Percentiles rank a stretch among this genome's conserved stretches.
Evolutionary conservation across 495 filamentous ascomycete genomes (phyloP).

Genomic region (Talaromyces ruber): DNA sequence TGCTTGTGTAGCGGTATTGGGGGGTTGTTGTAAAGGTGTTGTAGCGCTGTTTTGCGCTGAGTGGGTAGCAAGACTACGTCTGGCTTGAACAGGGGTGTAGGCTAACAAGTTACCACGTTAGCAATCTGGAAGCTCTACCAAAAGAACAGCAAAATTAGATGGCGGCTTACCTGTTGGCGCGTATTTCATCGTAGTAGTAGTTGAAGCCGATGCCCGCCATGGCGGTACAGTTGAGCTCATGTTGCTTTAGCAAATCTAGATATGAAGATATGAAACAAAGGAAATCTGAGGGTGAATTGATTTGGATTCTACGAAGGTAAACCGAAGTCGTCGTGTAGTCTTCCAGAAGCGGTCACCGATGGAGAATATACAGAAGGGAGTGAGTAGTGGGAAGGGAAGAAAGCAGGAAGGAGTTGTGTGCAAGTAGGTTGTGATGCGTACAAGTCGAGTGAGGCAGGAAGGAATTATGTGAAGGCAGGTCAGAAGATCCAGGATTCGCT

Average conservation of each 20-base stretch:
- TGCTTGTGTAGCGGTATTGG: conserved; percentile 11
- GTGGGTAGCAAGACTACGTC: conserved; percentile 32
- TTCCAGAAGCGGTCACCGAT: not conserved
- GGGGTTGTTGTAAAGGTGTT: conserved; percentile 10
- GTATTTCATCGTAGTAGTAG: conserved; percentile 20
- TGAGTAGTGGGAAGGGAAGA: not conserved
- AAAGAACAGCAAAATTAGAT: not conserved
- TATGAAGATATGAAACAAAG: conserved; percentile 9
- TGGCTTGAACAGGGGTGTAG: conserved; percentile 43
- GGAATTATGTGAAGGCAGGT: not conserved
- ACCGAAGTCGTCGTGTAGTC: not conserved
- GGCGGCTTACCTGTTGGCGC: conserved; percentile 24
- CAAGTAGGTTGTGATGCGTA: not conserved
- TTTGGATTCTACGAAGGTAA: conserved; percentile 6
- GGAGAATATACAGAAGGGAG: not conserved
- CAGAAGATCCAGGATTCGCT: conserved; percentile 4
- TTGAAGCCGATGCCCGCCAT: conserved; percentile 32
- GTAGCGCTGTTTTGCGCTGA: conserved; percentile 13
- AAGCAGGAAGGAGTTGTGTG: not conserved
- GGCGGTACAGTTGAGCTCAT: conserved; percentile 37
- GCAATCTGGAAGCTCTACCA: conserved; percentile 9
- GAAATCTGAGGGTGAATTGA: conserved; percentile 4
- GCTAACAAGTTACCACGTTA: conserved; percentile 26
- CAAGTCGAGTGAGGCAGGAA: not conserved
- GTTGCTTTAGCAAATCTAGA: conserved; percentile 10